Base-by-base conservation (phyloP, 2,329 filamentous ascomycete species). In the Nectriaceae sp. region DNA sequence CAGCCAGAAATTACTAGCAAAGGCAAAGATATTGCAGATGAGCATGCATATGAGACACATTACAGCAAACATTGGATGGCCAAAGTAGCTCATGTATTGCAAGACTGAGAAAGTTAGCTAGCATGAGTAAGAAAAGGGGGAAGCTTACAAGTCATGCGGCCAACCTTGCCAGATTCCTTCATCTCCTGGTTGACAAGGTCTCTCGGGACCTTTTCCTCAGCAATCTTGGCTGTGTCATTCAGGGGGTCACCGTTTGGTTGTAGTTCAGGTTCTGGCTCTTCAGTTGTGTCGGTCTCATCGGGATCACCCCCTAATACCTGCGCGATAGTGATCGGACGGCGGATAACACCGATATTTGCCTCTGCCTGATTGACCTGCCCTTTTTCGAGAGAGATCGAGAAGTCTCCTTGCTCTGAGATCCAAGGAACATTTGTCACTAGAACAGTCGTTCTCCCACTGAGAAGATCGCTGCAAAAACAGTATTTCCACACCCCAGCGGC, bases 391-490 rank as follows among this genome's bases (percentile, higher is more conserved):
- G 58, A 54, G 24, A 80, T 61, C 11, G 70, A 65, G 11, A 78
- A 61, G 48, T 80, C 78, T 8, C 76, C 75, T 57, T 80, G 77
- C 3, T 73, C 69, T 0, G 76, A 66, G 36, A 80, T 73, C 77
- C 77, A 80, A 2, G 74, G 76, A 33, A 79, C 61, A 54, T 84
- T 81, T 3, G 79, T 82, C 3, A 84, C 80, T 15, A 84, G 68
- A 5, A 84, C 74, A 2, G 76, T 72, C 2, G 81, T 84, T 22
- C 80, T 70, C 8, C 75, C 78, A 18, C 69, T 70, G 10, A 84
- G 69, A 21, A 84, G 58, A 40, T 80, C 77, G 40, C 74, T 70
- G 49, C 80, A 82, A 57, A 85, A 84, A 54, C 78, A 82, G 46
- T 75, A 69, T 48, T 79, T 74, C 75, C 80, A 84, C 2, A 85